Base-by-base conservation (phyloP, 179 eudicot genomes). In the Spergularia azorica region DNA sequence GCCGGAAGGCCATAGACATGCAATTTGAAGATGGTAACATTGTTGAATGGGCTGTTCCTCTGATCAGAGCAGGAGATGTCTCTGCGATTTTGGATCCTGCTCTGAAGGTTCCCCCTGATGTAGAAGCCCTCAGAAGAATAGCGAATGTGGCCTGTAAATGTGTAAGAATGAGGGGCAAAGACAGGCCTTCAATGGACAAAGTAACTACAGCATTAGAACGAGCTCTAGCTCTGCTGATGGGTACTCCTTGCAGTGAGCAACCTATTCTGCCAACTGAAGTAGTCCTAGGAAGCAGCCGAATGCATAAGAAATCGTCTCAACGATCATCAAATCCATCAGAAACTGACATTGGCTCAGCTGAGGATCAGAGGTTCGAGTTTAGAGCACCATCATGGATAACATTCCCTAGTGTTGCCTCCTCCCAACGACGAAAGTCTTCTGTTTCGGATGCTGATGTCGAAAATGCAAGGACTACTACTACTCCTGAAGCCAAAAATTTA, bases 311-410 rank as follows among this genome's bases (percentile, higher is more conserved):
- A 79, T 79, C 97, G 13, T 90, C 96, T 4, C 98, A 90, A 51
- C 83, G 91, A 56, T 94, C 96, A 4, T 91, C 92, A 9, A 92
- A 92, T 75, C 83, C 85, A 46, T 94, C 98, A 10, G 96, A 90
- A 76, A 85, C 88, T 2, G 97, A 94, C 58, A 83, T 81, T 5
- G 94, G 80, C 1, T 92, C 94, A 51, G 72, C 80, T 3, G 96
- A 92, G 76, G 97, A 95, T 79, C 96, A 86, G 17, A 81, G 95
- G 70, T 69, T 84, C 18, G 98, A 95, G 86, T 90, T 93, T 36
- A 84, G 98, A 71, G 98, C 98, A 16, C 97, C 97, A 0, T 95
- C 98, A 0, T 95, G 98, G 98, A 95, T 95, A 26, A 95, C 98
- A 0, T 95, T 95, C 46, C 97, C 98, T 0, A 95, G 98, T 59